Evolutionary conservation across 129 eudicot species (phyloP).

Genomic region (Flaveria ramosissima): DNA sequence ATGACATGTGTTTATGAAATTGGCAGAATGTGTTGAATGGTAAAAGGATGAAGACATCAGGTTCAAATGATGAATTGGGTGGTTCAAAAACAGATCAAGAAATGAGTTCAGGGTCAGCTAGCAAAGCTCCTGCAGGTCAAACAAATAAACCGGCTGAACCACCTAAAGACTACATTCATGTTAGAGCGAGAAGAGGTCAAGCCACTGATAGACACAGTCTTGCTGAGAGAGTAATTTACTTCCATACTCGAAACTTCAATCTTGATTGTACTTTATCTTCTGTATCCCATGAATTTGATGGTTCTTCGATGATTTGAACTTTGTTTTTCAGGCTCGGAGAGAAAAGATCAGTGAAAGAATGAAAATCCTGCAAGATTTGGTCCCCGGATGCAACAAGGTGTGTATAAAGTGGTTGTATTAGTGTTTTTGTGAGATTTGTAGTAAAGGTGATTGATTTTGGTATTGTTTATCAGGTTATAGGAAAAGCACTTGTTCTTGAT

Average conservation of each 20-base stretch:
- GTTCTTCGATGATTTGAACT: neutral
- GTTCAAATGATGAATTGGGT: slow-evolving; percentile 45
- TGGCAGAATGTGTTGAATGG: slow-evolving; percentile 50
- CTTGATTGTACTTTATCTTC: slow-evolving; percentile 9
- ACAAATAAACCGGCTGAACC: slow-evolving; percentile 47
- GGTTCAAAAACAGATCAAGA: slow-evolving; percentile 50
- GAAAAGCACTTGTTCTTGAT: slow-evolving; percentile 96
- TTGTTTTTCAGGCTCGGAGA: slow-evolving; percentile 63
- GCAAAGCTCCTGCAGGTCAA: slow-evolving; percentile 44
- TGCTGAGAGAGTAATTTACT: slow-evolving; percentile 76
- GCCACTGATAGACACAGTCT: slow-evolving; percentile 98
- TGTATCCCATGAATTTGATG: slow-evolving; percentile 1
- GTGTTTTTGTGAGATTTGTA: neutral
- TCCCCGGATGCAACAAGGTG: slow-evolving; percentile 98
- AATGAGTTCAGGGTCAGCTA: slow-evolving; percentile 51
- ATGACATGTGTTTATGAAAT: neutral
- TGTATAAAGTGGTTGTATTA: neutral
- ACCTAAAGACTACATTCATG: slow-evolving; percentile 90
- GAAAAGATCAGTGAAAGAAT: slow-evolving; percentile 92
- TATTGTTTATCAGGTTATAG: slow-evolving; percentile 63
- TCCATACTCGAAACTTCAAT: neutral
- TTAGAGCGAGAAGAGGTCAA: slow-evolving; percentile 98
- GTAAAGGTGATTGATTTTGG: slow-evolving; percentile 16
- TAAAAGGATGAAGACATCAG: slow-evolving; percentile 51
- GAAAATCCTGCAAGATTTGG: slow-evolving; percentile 92